phyloP scores from a whole-genome alignment of 805 yeast species.

The Suhomyces vadensis region DNA sequence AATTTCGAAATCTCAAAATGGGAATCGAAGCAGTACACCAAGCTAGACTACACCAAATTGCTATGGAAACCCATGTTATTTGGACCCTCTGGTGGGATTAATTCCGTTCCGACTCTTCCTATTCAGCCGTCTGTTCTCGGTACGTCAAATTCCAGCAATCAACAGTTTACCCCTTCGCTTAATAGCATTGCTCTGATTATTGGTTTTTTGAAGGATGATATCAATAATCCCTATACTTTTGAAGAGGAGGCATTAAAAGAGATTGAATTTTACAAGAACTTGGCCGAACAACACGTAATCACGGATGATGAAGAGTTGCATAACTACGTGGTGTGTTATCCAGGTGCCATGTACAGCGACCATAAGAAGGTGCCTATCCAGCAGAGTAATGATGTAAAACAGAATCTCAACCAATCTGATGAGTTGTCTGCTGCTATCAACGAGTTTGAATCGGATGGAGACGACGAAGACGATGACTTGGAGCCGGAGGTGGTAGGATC shows the following conservation, averaged over 20 bases:
- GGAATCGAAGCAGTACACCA: slow-evolving; percentile 54
- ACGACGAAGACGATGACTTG: slow-evolving; percentile 14
- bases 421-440: slow-evolving; percentile 7
- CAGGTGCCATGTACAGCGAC: slow-evolving; percentile 27
- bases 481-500: slow-evolving; percentile 7
- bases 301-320: slow-evolving; percentile 17
- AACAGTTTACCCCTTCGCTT: slow-evolving; percentile 7
- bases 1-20: slow-evolving; percentile 46
- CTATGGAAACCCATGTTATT: slow-evolving; percentile 82
- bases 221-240: slow-evolving; percentile 59
- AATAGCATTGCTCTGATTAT: slow-evolving; percentile 58
- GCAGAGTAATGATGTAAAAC: slow-evolving; percentile 11
- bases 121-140: neutral
- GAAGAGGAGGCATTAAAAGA: slow-evolving; percentile 58
- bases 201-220: slow-evolving; percentile 66
- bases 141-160: slow-evolving; percentile 19
- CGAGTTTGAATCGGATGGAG: slow-evolving; percentile 26
- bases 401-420: slow-evolving; percentile 15
- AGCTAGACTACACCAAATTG: slow-evolving; percentile 52
- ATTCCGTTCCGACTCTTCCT: slow-evolving; percentile 53
- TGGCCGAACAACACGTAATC: neutral
- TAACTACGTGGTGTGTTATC: slow-evolving; percentile 34
- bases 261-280: slow-evolving; percentile 30
- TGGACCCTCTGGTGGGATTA: slow-evolving; percentile 86
- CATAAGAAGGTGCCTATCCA: slow-evolving; percentile 13